phyloP scores from a whole-genome alignment of 2,329 filamentous ascomycete genomes.

The Exophiala aquamarina region DNA sequence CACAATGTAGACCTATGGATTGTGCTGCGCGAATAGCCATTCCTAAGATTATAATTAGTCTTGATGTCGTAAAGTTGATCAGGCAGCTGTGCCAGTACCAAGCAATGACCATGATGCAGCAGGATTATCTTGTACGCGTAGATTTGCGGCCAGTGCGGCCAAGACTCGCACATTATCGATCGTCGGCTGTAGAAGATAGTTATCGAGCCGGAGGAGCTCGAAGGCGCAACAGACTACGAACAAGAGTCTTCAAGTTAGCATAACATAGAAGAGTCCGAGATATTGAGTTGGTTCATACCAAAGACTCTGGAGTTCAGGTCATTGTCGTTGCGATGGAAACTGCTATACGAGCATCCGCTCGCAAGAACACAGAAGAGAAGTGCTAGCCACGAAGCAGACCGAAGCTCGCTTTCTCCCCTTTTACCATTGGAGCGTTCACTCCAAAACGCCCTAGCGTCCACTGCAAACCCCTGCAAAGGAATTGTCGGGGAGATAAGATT shows the following conservation, averaged over 20 bases:
- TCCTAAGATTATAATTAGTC: slow-evolving; percentile 2
- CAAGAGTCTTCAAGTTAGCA: not conserved
- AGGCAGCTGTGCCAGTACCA: not conserved
- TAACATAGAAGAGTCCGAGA: not conserved
- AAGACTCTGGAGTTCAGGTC: slow-evolving; percentile 11
- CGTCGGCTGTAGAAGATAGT: slow-evolving; percentile 12
- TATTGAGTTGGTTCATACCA: slow-evolving; percentile 4
- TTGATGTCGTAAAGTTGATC: not conserved
- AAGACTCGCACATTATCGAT: slow-evolving; percentile 7
- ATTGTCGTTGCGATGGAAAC: not conserved
- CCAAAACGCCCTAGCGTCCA: slow-evolving; percentile 9
- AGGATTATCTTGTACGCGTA: slow-evolving; percentile 8
- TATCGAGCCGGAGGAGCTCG: slow-evolving; percentile 11
- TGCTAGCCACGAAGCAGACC: slow-evolving; percentile 11
- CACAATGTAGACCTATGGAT: slow-evolving; percentile 10
- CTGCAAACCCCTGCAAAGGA: slow-evolving; percentile 6
- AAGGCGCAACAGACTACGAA: slow-evolving; percentile 10
- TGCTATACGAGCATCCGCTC: slow-evolving; percentile 8
- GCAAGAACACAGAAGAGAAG: slow-evolving; percentile 9
- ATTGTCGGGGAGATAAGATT: slow-evolving; percentile 6
- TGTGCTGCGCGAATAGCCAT: slow-evolving; percentile 11
- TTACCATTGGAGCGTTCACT: slow-evolving; percentile 6
- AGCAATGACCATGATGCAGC: slow-evolving; percentile 14
- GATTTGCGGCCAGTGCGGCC: slow-evolving; percentile 3
- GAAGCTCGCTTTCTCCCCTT: slow-evolving; percentile 11